These are phyloP conservation scores for Hypoxylon sp. DNA, from an alignment of 2,329 filamentous ascomycete genomes.

Conservation along the genomic window DNA sequence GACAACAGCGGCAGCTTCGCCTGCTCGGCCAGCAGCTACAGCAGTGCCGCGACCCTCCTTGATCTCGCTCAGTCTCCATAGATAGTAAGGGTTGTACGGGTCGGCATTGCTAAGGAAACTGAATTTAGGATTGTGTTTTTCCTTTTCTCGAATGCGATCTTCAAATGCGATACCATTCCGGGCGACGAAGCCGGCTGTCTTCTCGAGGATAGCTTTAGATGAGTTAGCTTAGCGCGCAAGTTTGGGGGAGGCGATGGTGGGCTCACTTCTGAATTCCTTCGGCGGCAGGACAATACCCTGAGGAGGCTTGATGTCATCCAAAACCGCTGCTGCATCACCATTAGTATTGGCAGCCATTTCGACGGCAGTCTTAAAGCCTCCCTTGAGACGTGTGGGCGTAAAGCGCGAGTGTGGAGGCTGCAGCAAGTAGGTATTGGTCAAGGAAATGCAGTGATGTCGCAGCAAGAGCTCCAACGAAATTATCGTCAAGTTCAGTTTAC, in stretches of 20 bases:
- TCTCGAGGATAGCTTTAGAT: constrained; percentile 77
- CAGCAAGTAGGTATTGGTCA: constrained; percentile 37
- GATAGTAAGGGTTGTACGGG: constrained; percentile 88
- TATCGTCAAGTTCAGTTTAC: constrained; percentile 25
- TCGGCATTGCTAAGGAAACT: constrained; percentile 86
- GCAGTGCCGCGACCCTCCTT: constrained; percentile 85
- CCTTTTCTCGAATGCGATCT: constrained; percentile 87
- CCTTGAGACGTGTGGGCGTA: constrained; percentile 39
- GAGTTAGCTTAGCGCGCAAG: constrained; percentile 57
- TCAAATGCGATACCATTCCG: constrained; percentile 79
- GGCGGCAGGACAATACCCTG: constrained; percentile 89
- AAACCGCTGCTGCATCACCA: constrained; percentile 66
- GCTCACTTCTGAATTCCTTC: constrained; percentile 80
- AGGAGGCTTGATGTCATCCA: constrained; percentile 83
- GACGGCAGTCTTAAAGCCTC: constrained; percentile 51
- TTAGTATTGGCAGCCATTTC: constrained; percentile 63
- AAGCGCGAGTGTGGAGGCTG: constrained; percentile 28
- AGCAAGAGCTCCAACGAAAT: constrained; percentile 43
- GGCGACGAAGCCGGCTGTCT: constrained; percentile 92
- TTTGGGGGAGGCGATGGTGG: not conserved
- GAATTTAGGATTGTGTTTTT: constrained; percentile 89
- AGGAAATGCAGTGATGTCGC: constrained; percentile 44
- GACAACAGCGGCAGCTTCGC: constrained; percentile 69
- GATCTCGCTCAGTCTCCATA: constrained; percentile 91
- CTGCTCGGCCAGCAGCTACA: constrained; percentile 80